Conservation (phyloP, 768 basidiomycete genomes). For the Rhodotorula sphaerocarpa region DNA sequence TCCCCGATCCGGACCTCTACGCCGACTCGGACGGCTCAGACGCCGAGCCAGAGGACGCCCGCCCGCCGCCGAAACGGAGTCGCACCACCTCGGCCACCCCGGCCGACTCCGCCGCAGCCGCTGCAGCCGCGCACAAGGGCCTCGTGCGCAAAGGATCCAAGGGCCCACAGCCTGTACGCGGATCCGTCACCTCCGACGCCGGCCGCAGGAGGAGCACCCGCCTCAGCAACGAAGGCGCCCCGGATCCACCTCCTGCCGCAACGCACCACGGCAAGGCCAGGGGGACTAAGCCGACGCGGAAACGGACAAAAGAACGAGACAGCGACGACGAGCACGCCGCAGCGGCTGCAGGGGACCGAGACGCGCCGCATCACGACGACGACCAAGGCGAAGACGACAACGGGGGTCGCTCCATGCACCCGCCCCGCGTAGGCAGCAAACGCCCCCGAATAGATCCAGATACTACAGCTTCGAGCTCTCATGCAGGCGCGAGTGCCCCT, state of each 20-base stretch:
- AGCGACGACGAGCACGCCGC: background rate
- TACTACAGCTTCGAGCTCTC: too few species aligned
- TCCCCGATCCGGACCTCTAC: constrained; percentile 25
- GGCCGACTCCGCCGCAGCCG: background rate
- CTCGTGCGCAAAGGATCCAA: background rate
- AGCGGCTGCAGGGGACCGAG: background rate
- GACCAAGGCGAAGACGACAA: constrained; percentile 2
- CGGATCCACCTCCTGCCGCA: too few species aligned
- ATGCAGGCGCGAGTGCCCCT: too few species aligned
- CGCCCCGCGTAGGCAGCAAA: background rate
- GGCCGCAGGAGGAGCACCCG: constrained; percentile 1
- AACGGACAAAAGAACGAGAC: background rate
- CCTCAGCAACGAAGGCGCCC: constrained; percentile 10
- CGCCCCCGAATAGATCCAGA: background rate
- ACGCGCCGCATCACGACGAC: background rate
- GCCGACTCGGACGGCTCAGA: constrained; percentile 4
- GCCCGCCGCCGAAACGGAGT: background rate
- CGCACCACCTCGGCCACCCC: constrained; percentile 7
- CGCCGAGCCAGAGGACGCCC: constrained; percentile 15
- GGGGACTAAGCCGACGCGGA: too few species aligned
- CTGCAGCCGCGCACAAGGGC: background rate
- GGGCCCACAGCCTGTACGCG: background rate
- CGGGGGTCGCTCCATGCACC: too few species aligned
- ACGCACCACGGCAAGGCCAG: too few species aligned
- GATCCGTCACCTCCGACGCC: constrained; percentile 1